Base-by-base conservation (phyloP, 257 asterid genomes). In the Lavandula angustifolia region DNA sequence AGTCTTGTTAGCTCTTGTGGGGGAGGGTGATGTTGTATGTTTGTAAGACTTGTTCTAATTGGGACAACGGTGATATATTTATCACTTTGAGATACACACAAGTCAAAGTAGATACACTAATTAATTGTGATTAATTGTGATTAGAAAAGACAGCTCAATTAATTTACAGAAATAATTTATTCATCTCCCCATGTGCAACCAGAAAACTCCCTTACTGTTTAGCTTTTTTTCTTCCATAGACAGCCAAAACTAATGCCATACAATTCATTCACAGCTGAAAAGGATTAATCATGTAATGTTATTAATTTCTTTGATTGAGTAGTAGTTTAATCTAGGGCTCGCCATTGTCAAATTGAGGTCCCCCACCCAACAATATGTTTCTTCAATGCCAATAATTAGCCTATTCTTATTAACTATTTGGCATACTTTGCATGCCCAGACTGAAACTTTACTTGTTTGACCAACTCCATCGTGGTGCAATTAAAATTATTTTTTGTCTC, bases 81-180 rank as follows among this genome's bases (percentile, higher is more conserved):
- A 11, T 70, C 17, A 2, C 54, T 60, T 73, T 62, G 60, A 55
- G 71, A 78, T 65, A 41, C 44, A 62, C 80, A 75, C 60, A 79
- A 80, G 91, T 84, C 86, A 84, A 84, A 75, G 61, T 58, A 52
- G 38, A 67, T 60, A 38, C 75, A 72, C 84, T 42, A 9, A 40
- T 8, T 40, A 56, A 7, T 64, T 58, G 78, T 72, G 79, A 74
- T 67, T 72, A 72, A n/a, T 41, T 46, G 60, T 61, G 70, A 78
- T 62, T 73, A 47, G 50, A 71, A 14, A 48, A 55, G 31, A n/a
- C 54, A 41, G 33, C 40, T 54, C 3, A n/a, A 22, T 22, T 22
- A 17, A 63, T 69, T 79, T 66, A 64, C 65, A n/a, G 4, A 49
- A 54, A 44, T 46, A 63, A 68, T 41, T 38, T 59, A 62, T 58